These are phyloP conservation scores for Leavenworthia alabamica DNA, from an alignment of 345 rosid species.

Conservation along the genomic window DNA sequence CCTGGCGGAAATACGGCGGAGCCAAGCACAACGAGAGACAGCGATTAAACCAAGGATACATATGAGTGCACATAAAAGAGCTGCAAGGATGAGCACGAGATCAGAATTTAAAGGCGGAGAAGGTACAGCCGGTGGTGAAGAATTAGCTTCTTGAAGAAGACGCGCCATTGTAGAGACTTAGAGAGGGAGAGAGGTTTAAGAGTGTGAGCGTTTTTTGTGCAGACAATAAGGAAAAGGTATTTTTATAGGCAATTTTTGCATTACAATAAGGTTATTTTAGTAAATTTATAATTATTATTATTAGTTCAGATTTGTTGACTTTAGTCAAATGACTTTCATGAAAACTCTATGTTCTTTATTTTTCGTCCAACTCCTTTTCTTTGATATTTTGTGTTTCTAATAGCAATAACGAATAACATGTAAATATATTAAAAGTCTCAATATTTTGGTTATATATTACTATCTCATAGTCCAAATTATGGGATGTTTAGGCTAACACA, in stretches of 20 bases:
- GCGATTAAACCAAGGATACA: constrained; percentile 82
- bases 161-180: constrained; percentile 52
- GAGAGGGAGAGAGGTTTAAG: constrained; percentile 20
- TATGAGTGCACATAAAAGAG: constrained; percentile 78
- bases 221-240: constrained; percentile 10
- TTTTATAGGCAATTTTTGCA: not conserved
- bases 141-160: constrained; percentile 22
- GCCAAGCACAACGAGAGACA: constrained; percentile 87
- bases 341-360: not conserved
- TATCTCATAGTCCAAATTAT: not conserved
- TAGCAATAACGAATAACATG: not conserved
- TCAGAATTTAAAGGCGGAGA: constrained; percentile 47
- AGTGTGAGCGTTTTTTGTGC: constrained; percentile 20
- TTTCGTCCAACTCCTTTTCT: constrained; percentile 2
- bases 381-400: not conserved
- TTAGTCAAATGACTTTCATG: constrained; percentile 8
- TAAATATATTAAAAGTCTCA: not conserved
- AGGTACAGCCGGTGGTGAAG: constrained; percentile 19
- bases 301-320: not conserved
- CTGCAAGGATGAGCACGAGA: constrained; percentile 74
- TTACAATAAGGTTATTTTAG: constrained; percentile 1
- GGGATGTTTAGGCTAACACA: not conserved
- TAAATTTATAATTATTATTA: not conserved
- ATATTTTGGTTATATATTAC: not conserved
- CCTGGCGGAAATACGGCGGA: constrained; percentile 53